Base-by-base conservation (phyloP, 2,329 filamentous ascomycete genomes). In the Whalleya microplaca region DNA sequence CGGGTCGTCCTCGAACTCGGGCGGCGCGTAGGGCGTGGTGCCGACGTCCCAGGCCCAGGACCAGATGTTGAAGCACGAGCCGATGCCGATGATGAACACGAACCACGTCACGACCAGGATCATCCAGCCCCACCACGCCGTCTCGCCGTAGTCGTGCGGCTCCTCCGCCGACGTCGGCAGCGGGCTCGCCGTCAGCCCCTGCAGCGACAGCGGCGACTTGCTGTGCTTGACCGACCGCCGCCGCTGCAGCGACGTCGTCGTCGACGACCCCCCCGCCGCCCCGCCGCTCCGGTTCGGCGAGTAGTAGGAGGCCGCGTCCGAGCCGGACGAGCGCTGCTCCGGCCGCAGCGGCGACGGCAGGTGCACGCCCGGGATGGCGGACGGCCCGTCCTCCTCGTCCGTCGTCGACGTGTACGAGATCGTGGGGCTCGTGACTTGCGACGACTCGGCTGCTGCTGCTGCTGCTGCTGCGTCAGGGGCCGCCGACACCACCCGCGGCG, bases 41-140 rank as follows among this genome's bases (percentile, higher is more conserved):
- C 94, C 94, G 1, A 98, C 94, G 77, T 98, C 94, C 95, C 95
- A 99, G 2, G 95, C 95, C 95, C 95, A 99, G 73, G 88, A 95
- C 95, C 95, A 99, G 20, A 98, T 86, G 20, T 90, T 94, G 45
- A 98, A 82, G 72, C 92, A 97, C 48, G 91, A 96, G 51, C 95
- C 95, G 90, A 99, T 98, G 29, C 95, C 95, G 0, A 95, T 86
- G 19, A 98, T 92, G 72, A 99, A 98, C 21, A 97, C 92, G 44
- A 96, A 78, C 95, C 96, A 99, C 0, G 96, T 99, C 45, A 91
- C 88, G 41, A 90, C 78, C 29, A 99, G 79, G 46, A 99, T 89
- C 7, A 96, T 88, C 92, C 94, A 99, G 0, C 95, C 95, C 94
- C 95, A 99, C 87, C 91, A 96, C 68, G 95, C 93, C 0, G 95